A percentile compares a stretch with the other conserved stretches of the same genome.
These are phyloP conservation scores for Penium margaritaceum DNA, from an alignment of 139 green algal genomes.

Conservation along the genomic window DNA sequence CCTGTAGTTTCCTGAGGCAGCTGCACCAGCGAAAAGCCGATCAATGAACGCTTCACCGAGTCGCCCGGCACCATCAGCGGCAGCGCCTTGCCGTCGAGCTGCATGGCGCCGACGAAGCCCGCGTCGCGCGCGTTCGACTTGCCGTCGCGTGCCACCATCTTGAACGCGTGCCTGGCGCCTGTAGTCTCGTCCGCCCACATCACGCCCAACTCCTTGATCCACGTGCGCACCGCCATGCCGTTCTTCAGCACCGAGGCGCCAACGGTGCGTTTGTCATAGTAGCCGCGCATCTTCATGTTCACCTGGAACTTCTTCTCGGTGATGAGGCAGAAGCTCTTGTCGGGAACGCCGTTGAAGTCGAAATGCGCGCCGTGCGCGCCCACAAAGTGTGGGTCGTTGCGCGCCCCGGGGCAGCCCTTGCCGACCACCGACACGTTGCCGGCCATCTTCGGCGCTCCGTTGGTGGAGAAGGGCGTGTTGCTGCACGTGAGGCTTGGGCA, in stretches of 20 bases:
- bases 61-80: neutral
- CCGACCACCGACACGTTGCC: neutral
- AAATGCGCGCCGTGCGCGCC: neutral
- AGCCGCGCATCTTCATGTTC: conserved; percentile 5
- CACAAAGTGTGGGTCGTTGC: neutral
- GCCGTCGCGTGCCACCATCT: neutral
- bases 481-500: too few relatives aligned
- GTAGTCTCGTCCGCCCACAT: neutral
- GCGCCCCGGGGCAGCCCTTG: neutral
- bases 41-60: neutral
- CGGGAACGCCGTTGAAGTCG: neutral
- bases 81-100: neutral
- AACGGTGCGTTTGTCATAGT: conserved; percentile 1
- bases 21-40: neutral
- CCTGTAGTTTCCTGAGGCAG: neutral
- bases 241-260: neutral
- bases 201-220: conserved; percentile 4
- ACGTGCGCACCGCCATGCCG: conserved; percentile 6
- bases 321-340: conserved; percentile 13
- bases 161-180: conserved; percentile 4
- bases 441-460: too few relatives aligned
- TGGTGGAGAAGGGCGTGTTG: too few relatives aligned
- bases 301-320: neutral
- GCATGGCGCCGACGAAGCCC: neutral
- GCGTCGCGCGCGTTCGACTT: neutral